Evolutionary conservation across 352 stramenopile genomes (phyloP).

Genomic region (Phytophthora brassicae): DNA sequence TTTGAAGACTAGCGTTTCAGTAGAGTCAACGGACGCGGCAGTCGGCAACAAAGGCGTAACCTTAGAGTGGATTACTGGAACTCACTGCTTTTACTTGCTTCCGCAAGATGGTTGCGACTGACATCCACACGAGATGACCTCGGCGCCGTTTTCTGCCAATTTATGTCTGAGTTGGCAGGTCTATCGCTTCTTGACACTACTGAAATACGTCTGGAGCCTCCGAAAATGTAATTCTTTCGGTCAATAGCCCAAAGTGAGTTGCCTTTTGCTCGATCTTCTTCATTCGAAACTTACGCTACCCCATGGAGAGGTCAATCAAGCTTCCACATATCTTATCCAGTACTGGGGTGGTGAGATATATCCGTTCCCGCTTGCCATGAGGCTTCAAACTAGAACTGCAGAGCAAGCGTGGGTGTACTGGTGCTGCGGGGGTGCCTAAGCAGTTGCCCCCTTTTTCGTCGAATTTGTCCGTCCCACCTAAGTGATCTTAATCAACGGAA

Average conservation of each 20-base stretch:
- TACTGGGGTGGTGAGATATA: constrained; percentile 1
- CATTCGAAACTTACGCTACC: constrained; percentile 14
- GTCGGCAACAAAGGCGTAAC: too few species aligned
- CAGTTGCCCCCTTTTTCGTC: too few species aligned
- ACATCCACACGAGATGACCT: constrained; percentile 12
- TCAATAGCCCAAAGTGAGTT: neutral
- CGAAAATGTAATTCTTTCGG: neutral
- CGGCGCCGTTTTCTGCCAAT: constrained; percentile 9
- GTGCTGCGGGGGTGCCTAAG: too few species aligned
- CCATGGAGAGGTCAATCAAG: too few species aligned
- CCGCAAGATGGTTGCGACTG: constrained; percentile 8
- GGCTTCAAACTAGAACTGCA: too few species aligned
- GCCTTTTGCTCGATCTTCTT: constrained; percentile 10
- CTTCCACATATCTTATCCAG: constrained; percentile 11
- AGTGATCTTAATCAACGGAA: constrained; percentile 1
- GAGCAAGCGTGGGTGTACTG: too few species aligned
- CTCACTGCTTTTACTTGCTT: constrained; percentile 9
- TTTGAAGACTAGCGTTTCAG: neutral
- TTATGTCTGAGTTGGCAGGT: neutral
- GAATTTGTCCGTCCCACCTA: too few species aligned
- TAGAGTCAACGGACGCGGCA: too few species aligned
- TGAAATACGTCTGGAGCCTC: constrained; percentile 11
- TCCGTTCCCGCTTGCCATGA: too few species aligned
- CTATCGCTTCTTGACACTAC: constrained; percentile 8
- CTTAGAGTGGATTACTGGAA: too few species aligned